These are phyloP conservation scores for Apophysomyces ossiformis DNA, from an alignment of 371 early-diverging fungal genomes.

Conservation along the genomic window DNA sequence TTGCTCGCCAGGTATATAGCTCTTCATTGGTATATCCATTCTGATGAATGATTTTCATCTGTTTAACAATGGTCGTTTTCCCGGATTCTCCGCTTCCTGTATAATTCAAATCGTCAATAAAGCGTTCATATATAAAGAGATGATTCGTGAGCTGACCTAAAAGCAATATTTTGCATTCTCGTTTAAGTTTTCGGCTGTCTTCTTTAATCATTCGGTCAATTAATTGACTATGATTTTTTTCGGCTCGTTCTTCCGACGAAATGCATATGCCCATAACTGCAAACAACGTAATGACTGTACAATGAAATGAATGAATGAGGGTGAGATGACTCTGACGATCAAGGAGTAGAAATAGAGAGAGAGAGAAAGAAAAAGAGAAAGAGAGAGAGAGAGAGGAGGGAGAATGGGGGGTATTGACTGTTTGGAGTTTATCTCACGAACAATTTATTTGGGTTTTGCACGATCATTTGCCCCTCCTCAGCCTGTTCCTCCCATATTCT, in stretches of 20 bases:
- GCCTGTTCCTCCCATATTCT: no score
- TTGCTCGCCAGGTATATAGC: constrained; percentile 71
- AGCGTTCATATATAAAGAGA: not conserved
- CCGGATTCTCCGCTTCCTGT: constrained; percentile 89
- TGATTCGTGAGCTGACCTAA: constrained; percentile 52
- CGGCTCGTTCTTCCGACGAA: constrained; percentile 68
- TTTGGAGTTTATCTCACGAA: constrained; percentile 10
- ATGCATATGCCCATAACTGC: constrained; percentile 65
- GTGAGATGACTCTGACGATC: constrained; percentile 12
- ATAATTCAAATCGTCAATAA: constrained; percentile 4
- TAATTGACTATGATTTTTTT: constrained; percentile 54
- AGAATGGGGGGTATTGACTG: not conserved
- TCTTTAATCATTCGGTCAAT: constrained; percentile 70
- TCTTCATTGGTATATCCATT: constrained; percentile 85
- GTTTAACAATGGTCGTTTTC: constrained; percentile 91
- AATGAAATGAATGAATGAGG: constrained; percentile 16
- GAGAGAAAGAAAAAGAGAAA: constrained; percentile 15
- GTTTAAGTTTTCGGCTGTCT: constrained; percentile 59
- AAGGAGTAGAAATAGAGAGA: constrained; percentile 14
- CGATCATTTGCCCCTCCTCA: no score
- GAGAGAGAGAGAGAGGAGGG: not conserved
- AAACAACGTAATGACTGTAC: constrained; percentile 11
- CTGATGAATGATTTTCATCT: constrained; percentile 94
- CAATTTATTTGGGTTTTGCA: not conserved
- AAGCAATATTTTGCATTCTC: constrained; percentile 76